Conservation (phyloP, 2,329 filamentous ascomycete species). For the Epichloe typhina region DNA sequence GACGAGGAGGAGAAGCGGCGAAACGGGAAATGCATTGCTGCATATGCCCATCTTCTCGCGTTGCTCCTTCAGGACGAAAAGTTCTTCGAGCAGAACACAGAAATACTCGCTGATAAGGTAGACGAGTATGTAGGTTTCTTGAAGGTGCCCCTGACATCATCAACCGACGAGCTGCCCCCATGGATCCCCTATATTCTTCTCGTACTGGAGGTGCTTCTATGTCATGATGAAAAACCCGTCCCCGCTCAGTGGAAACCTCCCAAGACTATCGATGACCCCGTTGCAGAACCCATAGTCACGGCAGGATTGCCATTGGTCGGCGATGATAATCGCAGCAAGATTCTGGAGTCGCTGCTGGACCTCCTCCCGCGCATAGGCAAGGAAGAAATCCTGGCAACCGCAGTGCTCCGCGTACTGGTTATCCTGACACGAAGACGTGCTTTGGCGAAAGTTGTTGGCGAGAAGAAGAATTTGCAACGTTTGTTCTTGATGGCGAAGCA, state of each 20-base stretch:
- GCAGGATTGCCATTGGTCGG: constrained; percentile 44
- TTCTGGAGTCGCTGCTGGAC: constrained; percentile 70
- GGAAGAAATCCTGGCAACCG: constrained; percentile 71
- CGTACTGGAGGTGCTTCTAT: constrained; percentile 80
- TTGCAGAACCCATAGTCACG: constrained; percentile 44
- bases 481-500: constrained; percentile 95
- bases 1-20: constrained; percentile 54
- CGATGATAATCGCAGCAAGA: constrained; percentile 49
- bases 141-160: constrained; percentile 51
- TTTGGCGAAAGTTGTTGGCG: constrained; percentile 62
- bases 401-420: constrained; percentile 69
- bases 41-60: constrained; percentile 84
- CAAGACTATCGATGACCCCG: constrained; percentile 31
- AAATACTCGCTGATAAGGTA: constrained; percentile 65
- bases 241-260: constrained; percentile 58
- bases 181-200: constrained; percentile 89
- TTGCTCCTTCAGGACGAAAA: constrained; percentile 69
- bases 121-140: constrained; percentile 67
- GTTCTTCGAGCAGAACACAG: constrained; percentile 68
- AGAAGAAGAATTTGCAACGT: constrained; percentile 79
- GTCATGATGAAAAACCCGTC: constrained; percentile 71
- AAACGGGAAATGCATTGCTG: constrained; percentile 53
- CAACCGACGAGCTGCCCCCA: constrained; percentile 67
- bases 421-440: constrained; percentile 71
- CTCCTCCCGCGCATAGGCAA: constrained; percentile 79